A percentile compares a stretch with the other conserved stretches of the same genome.
phyloP scores from a whole-genome alignment of 148 eudicot genomes.

The Linanthus parryae region DNA sequence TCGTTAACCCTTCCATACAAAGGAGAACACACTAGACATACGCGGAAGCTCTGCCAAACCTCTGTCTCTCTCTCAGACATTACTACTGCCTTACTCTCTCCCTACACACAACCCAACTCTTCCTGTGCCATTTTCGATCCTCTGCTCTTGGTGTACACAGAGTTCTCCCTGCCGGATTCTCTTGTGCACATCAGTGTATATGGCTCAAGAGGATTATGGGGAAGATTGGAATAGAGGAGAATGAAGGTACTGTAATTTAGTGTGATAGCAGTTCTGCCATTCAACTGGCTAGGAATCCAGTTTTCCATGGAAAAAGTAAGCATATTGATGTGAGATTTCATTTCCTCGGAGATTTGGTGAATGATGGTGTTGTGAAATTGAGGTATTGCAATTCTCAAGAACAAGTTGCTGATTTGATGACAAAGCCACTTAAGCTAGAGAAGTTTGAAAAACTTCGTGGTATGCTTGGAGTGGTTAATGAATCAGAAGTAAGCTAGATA shows the following conservation, averaged over 20 bases:
- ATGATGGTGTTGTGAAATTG: constrained; percentile 5
- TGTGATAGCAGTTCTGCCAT: constrained; percentile 11
- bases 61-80: no score
- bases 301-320: no score
- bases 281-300: neutral
- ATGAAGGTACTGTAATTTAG: neutral
- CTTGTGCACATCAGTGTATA: no score
- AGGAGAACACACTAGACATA: no score
- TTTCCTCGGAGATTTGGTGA: neutral
- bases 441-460: neutral
- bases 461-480: constrained; percentile 3
- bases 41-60: no score
- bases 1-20: no score
- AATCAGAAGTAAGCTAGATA: neutral
- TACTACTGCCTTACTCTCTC: no score
- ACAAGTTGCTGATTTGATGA: constrained; percentile 5
- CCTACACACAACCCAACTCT: no score
- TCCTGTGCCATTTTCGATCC: no score
- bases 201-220: neutral
- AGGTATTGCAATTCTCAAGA: neutral
- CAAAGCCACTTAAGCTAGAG: constrained; percentile 4
- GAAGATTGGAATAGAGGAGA: neutral
- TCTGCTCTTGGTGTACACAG: no score
- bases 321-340: constrained; percentile 2
- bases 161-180: no score